Conservation (phyloP, 1,284 basidiomycete genomes). For the Ceratobasidium sp. region DNA sequence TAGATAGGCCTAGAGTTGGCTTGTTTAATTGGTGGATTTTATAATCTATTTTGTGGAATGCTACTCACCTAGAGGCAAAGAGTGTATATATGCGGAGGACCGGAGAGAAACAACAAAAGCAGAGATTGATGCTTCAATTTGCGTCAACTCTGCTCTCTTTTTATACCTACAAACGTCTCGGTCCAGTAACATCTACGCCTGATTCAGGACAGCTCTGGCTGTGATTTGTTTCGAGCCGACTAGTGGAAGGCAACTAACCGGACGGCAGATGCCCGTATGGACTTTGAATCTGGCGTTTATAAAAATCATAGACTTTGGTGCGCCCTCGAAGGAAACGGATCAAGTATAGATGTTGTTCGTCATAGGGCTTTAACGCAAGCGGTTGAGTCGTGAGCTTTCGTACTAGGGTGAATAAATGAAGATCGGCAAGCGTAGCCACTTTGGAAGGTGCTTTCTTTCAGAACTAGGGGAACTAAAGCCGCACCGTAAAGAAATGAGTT, state of each 20-base stretch:
- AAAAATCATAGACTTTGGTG: background rate
- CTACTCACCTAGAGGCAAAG: conserved; percentile 19
- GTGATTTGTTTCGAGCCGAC: too few species aligned
- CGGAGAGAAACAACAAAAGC: background rate
- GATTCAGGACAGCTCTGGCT: too few species aligned
- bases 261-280: background rate
- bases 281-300: background rate
- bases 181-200: too few species aligned
- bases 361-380: background rate
- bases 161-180: background rate
- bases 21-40: background rate
- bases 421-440: too few species aligned
- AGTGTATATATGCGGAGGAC: background rate
- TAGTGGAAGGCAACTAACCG: too few species aligned
- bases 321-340: conserved; percentile 14
- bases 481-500: background rate
- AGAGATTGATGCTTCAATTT: background rate
- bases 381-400: too few species aligned
- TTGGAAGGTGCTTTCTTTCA: too few species aligned
- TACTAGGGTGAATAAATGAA: too few species aligned
- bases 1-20: conserved; percentile 12
- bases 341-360: background rate
- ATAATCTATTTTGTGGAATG: too few species aligned
- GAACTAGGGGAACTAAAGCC: background rate
- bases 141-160: background rate